These are phyloP conservation scores for Cucurbita ficifolia DNA, from an alignment of 306 rosid genomes.

Conservation along the genomic window DNA sequence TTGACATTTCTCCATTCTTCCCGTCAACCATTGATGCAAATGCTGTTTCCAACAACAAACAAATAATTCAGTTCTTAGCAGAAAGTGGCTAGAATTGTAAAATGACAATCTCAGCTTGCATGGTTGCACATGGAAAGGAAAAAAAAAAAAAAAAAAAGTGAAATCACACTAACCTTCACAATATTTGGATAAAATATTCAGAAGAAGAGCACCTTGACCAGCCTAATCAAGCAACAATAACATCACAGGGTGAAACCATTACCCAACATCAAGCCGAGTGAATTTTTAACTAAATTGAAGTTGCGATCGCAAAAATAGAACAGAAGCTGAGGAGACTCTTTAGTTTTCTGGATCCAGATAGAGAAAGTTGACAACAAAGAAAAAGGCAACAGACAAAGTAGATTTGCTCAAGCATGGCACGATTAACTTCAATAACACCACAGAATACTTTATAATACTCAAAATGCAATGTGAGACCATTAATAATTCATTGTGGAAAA, in stretches of 20 bases:
- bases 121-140: constrained; percentile 5
- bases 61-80: not conserved
- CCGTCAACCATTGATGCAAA: constrained; percentile 95
- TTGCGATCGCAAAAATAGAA: not conserved
- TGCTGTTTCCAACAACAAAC: constrained; percentile 37
- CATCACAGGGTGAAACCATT: constrained; percentile 1
- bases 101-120: not conserved
- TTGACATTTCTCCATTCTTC: constrained; percentile 93
- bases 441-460: not conserved
- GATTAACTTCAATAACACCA: not conserved
- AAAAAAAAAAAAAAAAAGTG: not conserved
- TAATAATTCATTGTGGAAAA: not conserved
- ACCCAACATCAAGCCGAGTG: constrained; percentile 2
- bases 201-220: constrained; percentile 95
- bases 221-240: constrained; percentile 35
- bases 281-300: not conserved
- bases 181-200: constrained; percentile 87
- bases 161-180: constrained; percentile 52
- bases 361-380: not conserved
- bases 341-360: not conserved
- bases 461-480: not conserved
- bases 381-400: not conserved
- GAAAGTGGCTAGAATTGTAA: not conserved
- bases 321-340: not conserved
- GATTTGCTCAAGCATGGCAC: not conserved